phyloP scores from a whole-genome alignment of 148 eudicot genomes.

The Fagopyrum esculentum region DNA sequence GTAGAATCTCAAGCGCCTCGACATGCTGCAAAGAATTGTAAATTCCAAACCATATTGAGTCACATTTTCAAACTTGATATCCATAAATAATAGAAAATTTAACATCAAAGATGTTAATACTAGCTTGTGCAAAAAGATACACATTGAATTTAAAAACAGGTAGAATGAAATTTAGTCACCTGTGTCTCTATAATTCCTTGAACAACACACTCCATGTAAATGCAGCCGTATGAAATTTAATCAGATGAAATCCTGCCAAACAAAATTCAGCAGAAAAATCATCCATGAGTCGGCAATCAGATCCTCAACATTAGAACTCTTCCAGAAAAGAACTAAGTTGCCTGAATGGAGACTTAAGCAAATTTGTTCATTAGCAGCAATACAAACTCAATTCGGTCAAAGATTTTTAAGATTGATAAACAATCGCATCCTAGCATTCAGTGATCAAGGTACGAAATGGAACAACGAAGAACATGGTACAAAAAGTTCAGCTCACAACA shows the following conservation, averaged over 20 bases:
- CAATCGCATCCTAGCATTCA: background rate
- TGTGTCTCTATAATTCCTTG: constrained; percentile 90
- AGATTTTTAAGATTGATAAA: background rate
- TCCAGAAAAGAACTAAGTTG: background rate
- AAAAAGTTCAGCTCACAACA: too few species aligned
- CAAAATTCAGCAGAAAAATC: background rate
- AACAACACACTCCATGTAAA: constrained; percentile 63
- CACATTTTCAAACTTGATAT: constrained; percentile 1
- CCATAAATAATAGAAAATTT: background rate
- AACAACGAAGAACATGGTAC: background rate
- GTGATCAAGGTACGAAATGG: too few species aligned
- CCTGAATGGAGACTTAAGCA: background rate
- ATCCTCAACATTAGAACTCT: background rate
- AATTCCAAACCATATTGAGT: background rate
- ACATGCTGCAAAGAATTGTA: constrained; percentile 55
- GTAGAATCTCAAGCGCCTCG: constrained; percentile 95
- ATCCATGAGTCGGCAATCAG: background rate
- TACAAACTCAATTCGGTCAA: background rate
- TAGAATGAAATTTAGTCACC: constrained; percentile 24
- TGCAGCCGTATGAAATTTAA: background rate
- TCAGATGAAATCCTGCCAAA: constrained; percentile 8
- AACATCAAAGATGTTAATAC: background rate
- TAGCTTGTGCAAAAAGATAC: background rate
- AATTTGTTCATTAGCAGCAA: too few species aligned
- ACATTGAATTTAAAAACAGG: background rate